Evolutionary conservation across 805 yeast species (phyloP).

Genomic region (Lachancea thermotolerans): DNA sequence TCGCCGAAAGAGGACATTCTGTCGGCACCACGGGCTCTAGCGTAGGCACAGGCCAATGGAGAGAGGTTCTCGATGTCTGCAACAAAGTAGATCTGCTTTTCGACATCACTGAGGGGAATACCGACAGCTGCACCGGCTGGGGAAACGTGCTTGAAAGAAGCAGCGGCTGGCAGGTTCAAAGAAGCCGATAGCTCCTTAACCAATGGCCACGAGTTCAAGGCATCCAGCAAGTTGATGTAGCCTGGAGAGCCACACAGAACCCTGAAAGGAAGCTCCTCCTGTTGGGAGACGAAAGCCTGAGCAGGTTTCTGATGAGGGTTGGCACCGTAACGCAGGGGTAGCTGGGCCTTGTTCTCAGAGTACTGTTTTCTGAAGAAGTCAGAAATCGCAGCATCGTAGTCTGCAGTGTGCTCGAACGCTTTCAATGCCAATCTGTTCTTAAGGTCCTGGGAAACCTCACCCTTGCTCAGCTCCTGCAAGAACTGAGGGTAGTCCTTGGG

Average conservation of each 20-base stretch:
- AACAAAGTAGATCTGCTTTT: slow-evolving; percentile 93
- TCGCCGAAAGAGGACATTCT: slow-evolving; percentile 99
- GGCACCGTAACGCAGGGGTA: slow-evolving; percentile 96
- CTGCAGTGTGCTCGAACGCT: slow-evolving; percentile 98
- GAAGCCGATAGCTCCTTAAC: slow-evolving; percentile 95
- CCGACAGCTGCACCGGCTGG: slow-evolving; percentile 99
- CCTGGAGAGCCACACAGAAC: slow-evolving; percentile 95
- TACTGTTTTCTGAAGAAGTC: slow-evolving; percentile 97
- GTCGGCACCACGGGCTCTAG: slow-evolving; percentile 99
- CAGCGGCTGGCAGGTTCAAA: slow-evolving; percentile 95
- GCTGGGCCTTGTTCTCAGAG: slow-evolving; percentile 81
- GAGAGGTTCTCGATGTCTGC: slow-evolving; percentile 90
- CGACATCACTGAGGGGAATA: slow-evolving; percentile 80
- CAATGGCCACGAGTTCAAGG: slow-evolving; percentile 97
- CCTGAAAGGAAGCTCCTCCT: slow-evolving; percentile 85
- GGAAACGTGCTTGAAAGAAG: slow-evolving; percentile 96
- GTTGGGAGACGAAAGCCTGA: slow-evolving; percentile 84
- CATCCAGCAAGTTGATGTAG: slow-evolving; percentile 93
- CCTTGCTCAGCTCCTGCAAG: slow-evolving; percentile 67
- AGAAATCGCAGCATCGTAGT: slow-evolving; percentile 90
- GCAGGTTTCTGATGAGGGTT: slow-evolving; percentile 99
- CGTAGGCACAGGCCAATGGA: slow-evolving; percentile 96
- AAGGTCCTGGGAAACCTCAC: slow-evolving; percentile 64
- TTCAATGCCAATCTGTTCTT: slow-evolving; percentile 85
- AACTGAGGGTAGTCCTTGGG: slow-evolving; percentile 89